Base-by-base conservation (phyloP, 805 yeast genomes). In the Candida loeiensis region DNA sequence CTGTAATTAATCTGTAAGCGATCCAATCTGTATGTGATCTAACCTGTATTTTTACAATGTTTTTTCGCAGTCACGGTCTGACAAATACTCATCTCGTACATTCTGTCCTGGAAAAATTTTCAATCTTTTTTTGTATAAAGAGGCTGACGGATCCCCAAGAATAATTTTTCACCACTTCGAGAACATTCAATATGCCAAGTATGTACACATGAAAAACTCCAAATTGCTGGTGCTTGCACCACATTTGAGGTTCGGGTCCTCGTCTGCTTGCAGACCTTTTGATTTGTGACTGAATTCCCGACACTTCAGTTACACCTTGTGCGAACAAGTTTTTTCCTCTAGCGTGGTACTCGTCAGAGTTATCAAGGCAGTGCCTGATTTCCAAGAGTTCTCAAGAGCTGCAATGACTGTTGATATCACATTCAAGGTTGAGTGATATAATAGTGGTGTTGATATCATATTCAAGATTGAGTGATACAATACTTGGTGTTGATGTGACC, bases 251-350 rank as follows among this genome's bases (percentile, higher is more conserved):
- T 74, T 80, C 86, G 85, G 85, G 85, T 73, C 85, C 85, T 80
- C 84, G 44, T 43, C 36, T 48, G 48, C 50, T 43, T 45, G 48
- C 55, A 54, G 57, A 31, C 28, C 17, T 32, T 39, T 45, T 43
- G 54, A 53, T 49, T 60, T 68, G 79, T 75, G 76, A 66, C 82
- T 81, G 84, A 81, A 83, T 58, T 67, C 90, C 90, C 87, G 91
- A 83, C 91, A 83, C 91, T 83, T 82, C 84, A 79, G 82, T 69
- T 67, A 71, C 76, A 68, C 58, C 36, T 39, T 37, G 40, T 31
- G 39, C 34, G 25, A 36, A 16, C 39, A 25, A 26, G 30, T 29
- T 29, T 29, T 36, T 20, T 27, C n/a, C 24, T 27, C 17, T 19
- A 15, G 25, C 20, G 9, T 21, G 24, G 9, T 21, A 21, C 24